Base-by-base conservation (phyloP, 2,329 filamentous ascomycete species). In the Verticillium nonalfalfae region DNA sequence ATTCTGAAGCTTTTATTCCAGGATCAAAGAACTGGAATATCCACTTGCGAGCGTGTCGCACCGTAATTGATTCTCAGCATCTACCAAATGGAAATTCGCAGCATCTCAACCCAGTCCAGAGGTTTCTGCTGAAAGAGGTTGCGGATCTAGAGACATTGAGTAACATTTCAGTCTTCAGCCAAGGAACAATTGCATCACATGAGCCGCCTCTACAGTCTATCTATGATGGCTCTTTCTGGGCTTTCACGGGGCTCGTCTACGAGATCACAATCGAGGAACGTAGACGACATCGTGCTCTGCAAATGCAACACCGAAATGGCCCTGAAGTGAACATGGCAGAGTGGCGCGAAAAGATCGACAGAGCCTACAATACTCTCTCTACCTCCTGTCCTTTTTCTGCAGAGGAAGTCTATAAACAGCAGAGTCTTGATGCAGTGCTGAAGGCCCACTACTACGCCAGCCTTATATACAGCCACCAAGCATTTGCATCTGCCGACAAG, bases 381-480 rank as follows among this genome's bases (percentile, higher is more conserved):
- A 13, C 18, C n/a, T 3, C 18, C 45, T 21, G 10, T 9, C 45
- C 45, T 11, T 52, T 52, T 18, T 21, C 45, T 21, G 11, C 45
- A 52, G 45, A 31, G 7, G n/a, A 52, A 5, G 18, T 11, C 7
- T 11, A 1, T 10, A 52, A 63, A 21, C 61, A 61, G n/a, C 34
- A 58, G 5, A 62, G 55, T 35, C 66, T 68, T n/a, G 56, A 67
- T 7, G 63, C 63, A 1, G 58, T 67, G 2, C 57, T 65, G 2
- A 61, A 62, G 3, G 63, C 64, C 7, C 63, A 68, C n/a, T 66
- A 66, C 38, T 59, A 65, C 40, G 63, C 66, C 11, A 65, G 59
- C 9, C 60, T 68, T 1, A 62, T 68, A 15, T 68, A 68, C 56
- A 63, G 63, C 52, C 67, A 66, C 26, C 65, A 68, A 38, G 62